These are phyloP conservation scores for Papiliotrema flavescens DNA, from an alignment of 1,284 basidiomycete species.

Conservation along the genomic window DNA sequence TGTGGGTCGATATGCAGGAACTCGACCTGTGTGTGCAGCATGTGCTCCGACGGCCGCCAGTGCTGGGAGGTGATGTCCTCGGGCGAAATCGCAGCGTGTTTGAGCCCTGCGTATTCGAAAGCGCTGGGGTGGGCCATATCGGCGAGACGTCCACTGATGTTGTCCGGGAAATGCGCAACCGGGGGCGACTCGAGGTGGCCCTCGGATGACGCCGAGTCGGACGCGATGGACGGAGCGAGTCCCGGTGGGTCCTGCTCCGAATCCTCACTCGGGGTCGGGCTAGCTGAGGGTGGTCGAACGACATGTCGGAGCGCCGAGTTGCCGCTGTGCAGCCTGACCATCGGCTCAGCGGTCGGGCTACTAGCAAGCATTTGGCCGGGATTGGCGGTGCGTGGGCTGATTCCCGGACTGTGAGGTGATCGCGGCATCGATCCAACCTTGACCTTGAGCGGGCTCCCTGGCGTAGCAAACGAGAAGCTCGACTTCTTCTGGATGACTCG, in stretches of 20 bases:
- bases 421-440: conserved; percentile 6
- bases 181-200: conserved; percentile 29
- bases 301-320: not conserved
- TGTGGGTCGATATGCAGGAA: not conserved
- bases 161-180: not conserved
- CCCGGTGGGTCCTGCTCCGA: conserved; percentile 21
- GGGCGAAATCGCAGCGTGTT: not conserved
- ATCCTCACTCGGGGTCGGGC: not conserved
- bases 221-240: conserved; percentile 33
- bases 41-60: not conserved
- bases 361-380: not conserved
- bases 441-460: conserved; percentile 22
- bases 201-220: conserved; percentile 35
- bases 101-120: not conserved
- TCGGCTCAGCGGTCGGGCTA: not conserved
- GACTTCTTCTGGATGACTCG: conserved; percentile 19
- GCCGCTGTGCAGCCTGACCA: not conserved
- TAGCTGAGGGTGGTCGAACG: not conserved
- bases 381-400: conserved; percentile 3
- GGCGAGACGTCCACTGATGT: not conserved
- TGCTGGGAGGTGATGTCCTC: too few species aligned
- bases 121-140: not conserved
- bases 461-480: conserved; percentile 31
- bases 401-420: conserved; percentile 8
- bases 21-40: not conserved